phyloP scores from a whole-genome alignment of 371 early-diverging fungal genomes.

The Rhizoclosmatium hyalinum region DNA sequence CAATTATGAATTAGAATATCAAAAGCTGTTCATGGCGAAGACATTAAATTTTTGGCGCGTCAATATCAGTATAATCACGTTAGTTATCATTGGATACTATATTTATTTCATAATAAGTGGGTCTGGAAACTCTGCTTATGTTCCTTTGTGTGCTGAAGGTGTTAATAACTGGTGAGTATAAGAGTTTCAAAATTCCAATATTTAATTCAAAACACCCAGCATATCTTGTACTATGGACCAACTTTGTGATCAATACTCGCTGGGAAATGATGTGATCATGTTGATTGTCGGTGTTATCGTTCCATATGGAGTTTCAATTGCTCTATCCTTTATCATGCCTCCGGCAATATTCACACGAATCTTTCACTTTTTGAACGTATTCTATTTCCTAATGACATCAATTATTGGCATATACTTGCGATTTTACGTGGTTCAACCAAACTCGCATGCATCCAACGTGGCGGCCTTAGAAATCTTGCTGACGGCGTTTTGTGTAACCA shows the following conservation, averaged over 20 bases:
- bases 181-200: not conserved
- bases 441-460: slow-evolving; percentile 36
- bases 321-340: slow-evolving; percentile 33
- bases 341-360: slow-evolving; percentile 26
- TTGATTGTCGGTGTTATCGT: slow-evolving; percentile 41
- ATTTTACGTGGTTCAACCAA: slow-evolving; percentile 43
- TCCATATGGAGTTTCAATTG: slow-evolving; percentile 38
- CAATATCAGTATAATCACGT: slow-evolving; percentile 20
- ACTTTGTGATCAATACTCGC: slow-evolving; percentile 41
- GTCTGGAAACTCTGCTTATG: not conserved
- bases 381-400: slow-evolving; percentile 29
- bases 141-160: not conserved
- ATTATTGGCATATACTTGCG: slow-evolving; percentile 44
- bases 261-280: slow-evolving; percentile 41
- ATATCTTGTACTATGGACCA: slow-evolving; percentile 36
- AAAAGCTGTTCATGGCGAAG: slow-evolving; percentile 24
- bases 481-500: slow-evolving; percentile 34
- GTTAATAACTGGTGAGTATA: not conserved
- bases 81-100: slow-evolving; percentile 7
- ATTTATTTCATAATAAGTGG: slow-evolving; percentile 25
- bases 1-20: slow-evolving; percentile 25
- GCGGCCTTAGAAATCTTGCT: slow-evolving; percentile 41
- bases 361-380: slow-evolving; percentile 37
- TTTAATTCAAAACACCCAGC: slow-evolving; percentile 17
- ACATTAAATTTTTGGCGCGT: slow-evolving; percentile 23